Conservation (phyloP, 257 asterid genomes). For the Lycium ferocissimum region DNA sequence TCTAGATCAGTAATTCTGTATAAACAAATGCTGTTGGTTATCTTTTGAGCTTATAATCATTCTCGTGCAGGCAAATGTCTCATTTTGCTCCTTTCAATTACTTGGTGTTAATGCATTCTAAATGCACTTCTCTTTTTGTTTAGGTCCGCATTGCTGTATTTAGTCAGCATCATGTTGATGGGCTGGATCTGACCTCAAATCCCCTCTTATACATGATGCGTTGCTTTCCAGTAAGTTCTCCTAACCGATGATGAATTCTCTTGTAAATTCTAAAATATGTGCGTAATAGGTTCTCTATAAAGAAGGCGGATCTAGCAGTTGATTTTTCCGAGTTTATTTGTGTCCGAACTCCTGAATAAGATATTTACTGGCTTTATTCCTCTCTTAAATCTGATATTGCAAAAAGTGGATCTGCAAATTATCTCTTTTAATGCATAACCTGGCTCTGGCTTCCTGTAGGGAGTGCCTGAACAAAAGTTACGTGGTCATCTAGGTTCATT, state of each 20-base stretch:
- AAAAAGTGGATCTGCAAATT: background rate
- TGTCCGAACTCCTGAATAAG: slow-evolving; percentile 22
- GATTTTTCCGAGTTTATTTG: background rate
- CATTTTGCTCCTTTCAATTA: slow-evolving; percentile 12
- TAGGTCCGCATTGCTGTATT: slow-evolving; percentile 98
- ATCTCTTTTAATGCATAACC: slow-evolving; percentile 25
- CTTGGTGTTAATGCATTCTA: slow-evolving; percentile 14
- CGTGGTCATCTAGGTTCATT: slow-evolving; percentile 95
- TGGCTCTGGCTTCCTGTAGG: slow-evolving; percentile 58
- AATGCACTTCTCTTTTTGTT: slow-evolving; percentile 27
- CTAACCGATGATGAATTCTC: background rate
- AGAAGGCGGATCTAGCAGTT: slow-evolving; percentile 7
- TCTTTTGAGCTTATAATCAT: background rate
- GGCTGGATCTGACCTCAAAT: slow-evolving; percentile 96
- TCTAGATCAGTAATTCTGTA: slow-evolving; percentile 15
- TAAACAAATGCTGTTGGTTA: slow-evolving; percentile 7
- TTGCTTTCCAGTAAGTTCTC: slow-evolving; percentile 85
- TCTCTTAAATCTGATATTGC: slow-evolving; percentile 10
- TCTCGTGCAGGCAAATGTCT: slow-evolving; percentile 7
- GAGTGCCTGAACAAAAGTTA: slow-evolving; percentile 94
- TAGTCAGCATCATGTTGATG: slow-evolving; percentile 97
- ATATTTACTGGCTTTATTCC: background rate
- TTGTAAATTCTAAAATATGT: background rate
- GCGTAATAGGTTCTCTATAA: background rate
- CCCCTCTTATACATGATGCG: slow-evolving; percentile 99